phyloP scores from a whole-genome alignment of 805 yeast species.

The Yarrowia hollandica region DNA sequence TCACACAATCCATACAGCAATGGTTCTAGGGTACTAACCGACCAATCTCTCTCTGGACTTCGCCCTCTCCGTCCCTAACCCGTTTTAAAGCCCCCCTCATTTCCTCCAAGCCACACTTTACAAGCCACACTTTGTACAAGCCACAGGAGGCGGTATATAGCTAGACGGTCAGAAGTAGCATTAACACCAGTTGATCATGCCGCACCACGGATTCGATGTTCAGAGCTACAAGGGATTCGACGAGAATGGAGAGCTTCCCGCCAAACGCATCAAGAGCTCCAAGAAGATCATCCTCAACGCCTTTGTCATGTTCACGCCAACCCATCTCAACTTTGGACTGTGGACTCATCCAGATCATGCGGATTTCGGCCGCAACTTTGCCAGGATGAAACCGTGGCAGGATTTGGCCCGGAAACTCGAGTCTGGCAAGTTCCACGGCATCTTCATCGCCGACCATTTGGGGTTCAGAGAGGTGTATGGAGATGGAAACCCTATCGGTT shows the following conservation, averaged over 20 bases:
- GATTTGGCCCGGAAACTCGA: slow-evolving; percentile 44
- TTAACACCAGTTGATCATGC: too few species aligned
- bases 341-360: slow-evolving; percentile 47
- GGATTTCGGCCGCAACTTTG: slow-evolving; percentile 34
- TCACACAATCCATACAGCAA: too few species aligned
- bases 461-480: slow-evolving; percentile 47
- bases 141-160: too few species aligned
- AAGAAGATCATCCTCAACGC: slow-evolving; percentile 45
- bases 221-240: not conserved
- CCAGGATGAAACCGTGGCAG: slow-evolving; percentile 44
- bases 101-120: too few species aligned
- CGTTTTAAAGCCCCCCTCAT: too few species aligned
- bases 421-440: slow-evolving; percentile 43
- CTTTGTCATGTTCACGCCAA: slow-evolving; percentile 42
- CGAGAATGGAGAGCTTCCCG: not conserved
- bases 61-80: too few species aligned
- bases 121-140: too few species aligned
- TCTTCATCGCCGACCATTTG: slow-evolving; percentile 46
- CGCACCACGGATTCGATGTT: slow-evolving; percentile 3
- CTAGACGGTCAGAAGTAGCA: too few species aligned
- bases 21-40: too few species aligned
- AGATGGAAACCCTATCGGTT: not conserved
- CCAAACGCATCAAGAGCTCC: slow-evolving; percentile 13
- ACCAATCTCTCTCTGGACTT: too few species aligned
- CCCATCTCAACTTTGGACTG: slow-evolving; percentile 39